Base-by-base conservation (phyloP, 2,329 filamentous ascomycete genomes). In the Aureobasidium sp. region DNA sequence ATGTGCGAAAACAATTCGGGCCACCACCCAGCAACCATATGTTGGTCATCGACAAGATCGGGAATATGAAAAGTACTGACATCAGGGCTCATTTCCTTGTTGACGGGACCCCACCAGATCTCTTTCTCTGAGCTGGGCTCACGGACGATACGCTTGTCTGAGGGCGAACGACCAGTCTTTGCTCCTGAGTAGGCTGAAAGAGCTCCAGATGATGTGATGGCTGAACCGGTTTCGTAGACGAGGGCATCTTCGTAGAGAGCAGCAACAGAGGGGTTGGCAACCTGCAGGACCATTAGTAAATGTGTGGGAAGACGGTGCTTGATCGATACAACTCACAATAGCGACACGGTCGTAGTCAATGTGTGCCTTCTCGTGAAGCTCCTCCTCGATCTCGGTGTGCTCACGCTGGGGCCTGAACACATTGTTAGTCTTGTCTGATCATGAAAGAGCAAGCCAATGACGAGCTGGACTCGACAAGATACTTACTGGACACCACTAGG, bases 321-420 rank as follows among this genome's bases (percentile, higher is more conserved):
- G 32, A 5, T 64, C 20, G 52, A 39, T 27, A 9, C 20, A 63
- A 75, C 90, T 77, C 84, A 96, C 92, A 82, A 99, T 99, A 67
- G 94, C 90, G 73, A 99, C 94, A 74, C 91, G 89, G 79, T 97
- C 90, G 77, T 97, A 99, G 84, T 99, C 94, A 74, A 99, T 99
- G 84, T 99, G 93, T 69, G 94, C 94, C 74, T 88, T 91, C 79
- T 97, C 91, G 78, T 97, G 92, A 65, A 99, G 89, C 77, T 96
- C 91, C 80, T 97, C 91, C 80, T 99, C 91, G 67, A 99, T 87
- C 77, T 97, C 94, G 50, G 94, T 97, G 85, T 97, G 93, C 75
- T 95, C 89, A 72, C 83, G 83, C 73, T 87, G 82, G 67, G 92
- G 90, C 78, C 91, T 95, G 72, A 44, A 62, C 41, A 59, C 48